Conservation (phyloP, 192 early-diverging fungal genomes). For the Dissophora globulifera region DNA sequence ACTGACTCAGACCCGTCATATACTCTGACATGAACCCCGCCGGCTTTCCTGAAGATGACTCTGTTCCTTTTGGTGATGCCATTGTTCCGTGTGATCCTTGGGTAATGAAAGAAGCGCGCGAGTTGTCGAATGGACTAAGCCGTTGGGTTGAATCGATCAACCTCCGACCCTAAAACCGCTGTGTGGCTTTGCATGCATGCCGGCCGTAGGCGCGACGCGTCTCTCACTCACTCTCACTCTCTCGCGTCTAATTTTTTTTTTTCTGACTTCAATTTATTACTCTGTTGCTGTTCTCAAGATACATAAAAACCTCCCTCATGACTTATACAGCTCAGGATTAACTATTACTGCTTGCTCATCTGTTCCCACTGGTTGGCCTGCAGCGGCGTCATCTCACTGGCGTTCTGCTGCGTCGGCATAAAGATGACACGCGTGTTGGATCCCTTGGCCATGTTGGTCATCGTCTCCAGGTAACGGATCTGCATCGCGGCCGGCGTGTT, state of each 20-base stretch:
- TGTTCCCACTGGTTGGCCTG: constrained; percentile 52
- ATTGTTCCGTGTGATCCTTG: background rate
- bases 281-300: no score
- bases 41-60: constrained; percentile 15
- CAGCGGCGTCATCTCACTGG: constrained; percentile 21
- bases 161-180: background rate
- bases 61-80: constrained; percentile 14
- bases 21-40: constrained; percentile 47
- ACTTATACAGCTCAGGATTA: no score
- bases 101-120: no score
- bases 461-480: constrained; percentile 91
- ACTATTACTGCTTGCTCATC: constrained; percentile 34
- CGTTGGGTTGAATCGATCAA: no score
- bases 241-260: no score
- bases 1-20: constrained; percentile 44
- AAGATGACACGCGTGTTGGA: constrained; percentile 81
- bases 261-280: no score
- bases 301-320: no score
- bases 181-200: background rate
- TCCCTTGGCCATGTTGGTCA: constrained; percentile 78
- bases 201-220: no score
- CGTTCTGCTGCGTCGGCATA: constrained; percentile 58
- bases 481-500: constrained; percentile 87
- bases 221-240: no score
- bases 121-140: no score